Evolutionary conservation across 306 rosid genomes (phyloP), one percentile per base, ranked within the genome.

Genomic region (Aeschynomene evenia): DNA sequence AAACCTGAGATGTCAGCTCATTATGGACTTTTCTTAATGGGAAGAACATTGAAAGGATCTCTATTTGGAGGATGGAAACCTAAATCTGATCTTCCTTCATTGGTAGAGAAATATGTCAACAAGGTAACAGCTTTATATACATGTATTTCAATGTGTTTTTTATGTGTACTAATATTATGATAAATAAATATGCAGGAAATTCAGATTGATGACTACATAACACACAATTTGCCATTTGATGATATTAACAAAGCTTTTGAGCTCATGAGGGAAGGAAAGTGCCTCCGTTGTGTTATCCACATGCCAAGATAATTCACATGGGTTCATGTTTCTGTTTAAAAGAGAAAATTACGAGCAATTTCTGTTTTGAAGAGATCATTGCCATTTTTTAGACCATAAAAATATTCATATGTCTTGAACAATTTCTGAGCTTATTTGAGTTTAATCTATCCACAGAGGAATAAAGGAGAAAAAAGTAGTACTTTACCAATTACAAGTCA

Each of bases 21-120:
- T 77, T 94, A 90, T 63, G 96, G 79, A 56, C 60, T 75, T 13
- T 57, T 94, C 57, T 82, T 94, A 28, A 73, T 73, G 43, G 96
- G 97, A 80, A 90, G 95, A 84, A 90, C 97, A 55, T 83, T 94
- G 76, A 90, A 85, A 82, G 98, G 98, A 40, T 64, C 97, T 58
- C 79, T 90, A 48, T 88, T 85, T 81, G 98, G 98, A 66, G 98
- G 98, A 74, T 94, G 97, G 98, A 94, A 78, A 81, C 98, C 98
- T 33, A 94, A 94, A 84, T 84, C 98, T 52, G 91, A 90, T 77
- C 85, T 94, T 13, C 98, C 98, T 72, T 87, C 89, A 26, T 74
- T 94, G 54, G 89, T 94, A 22, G 97, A 90, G 70, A 90, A 88
- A 87, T 94, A 90, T 76, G 63, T 68, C 16, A 87, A 83, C 48